These are phyloP conservation scores for Pholiota conissans DNA, from an alignment of 768 basidiomycete genomes.

Conservation along the genomic window DNA sequence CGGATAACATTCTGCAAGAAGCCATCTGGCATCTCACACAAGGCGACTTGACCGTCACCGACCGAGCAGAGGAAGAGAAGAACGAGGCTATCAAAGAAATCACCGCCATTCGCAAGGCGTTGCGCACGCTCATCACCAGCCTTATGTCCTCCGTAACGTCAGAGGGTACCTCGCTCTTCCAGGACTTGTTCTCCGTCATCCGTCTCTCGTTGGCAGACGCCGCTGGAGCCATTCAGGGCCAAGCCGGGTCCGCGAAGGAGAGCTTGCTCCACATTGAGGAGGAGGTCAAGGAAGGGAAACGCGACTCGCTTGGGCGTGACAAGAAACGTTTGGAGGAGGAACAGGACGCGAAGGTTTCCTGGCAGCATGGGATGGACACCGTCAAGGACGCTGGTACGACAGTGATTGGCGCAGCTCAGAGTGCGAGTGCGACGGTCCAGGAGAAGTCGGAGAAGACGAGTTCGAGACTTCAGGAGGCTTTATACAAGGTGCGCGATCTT, in stretches of 20 bases:
- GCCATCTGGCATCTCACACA: slow-evolving; percentile 65
- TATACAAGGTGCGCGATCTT: slow-evolving; percentile 56
- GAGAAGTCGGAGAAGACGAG: slow-evolving; percentile 47
- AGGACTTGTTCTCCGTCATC: slow-evolving; percentile 64
- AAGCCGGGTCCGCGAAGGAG: slow-evolving; percentile 53
- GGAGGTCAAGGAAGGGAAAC: slow-evolving; percentile 59
- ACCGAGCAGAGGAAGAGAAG: slow-evolving; percentile 34
- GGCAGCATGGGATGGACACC: slow-evolving; percentile 69
- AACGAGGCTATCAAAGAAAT: slow-evolving; percentile 52
- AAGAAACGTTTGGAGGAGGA: slow-evolving; percentile 49
- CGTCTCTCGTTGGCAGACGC: slow-evolving; percentile 68
- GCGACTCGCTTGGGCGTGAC: slow-evolving; percentile 57
- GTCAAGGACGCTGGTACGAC: slow-evolving; percentile 56
- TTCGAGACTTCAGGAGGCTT: slow-evolving; percentile 48
- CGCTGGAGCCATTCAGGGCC: slow-evolving; percentile 55
- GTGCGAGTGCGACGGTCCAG: slow-evolving; percentile 38
- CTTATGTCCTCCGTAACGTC: slow-evolving; percentile 53
- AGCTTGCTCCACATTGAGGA: slow-evolving; percentile 54
- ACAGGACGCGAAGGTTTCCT: slow-evolving; percentile 51
- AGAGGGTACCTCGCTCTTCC: slow-evolving; percentile 53
- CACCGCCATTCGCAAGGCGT: slow-evolving; percentile 44
- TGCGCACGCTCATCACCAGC: slow-evolving; percentile 51
- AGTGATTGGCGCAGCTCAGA: slow-evolving; percentile 55
- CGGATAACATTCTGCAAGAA: slow-evolving; percentile 64
- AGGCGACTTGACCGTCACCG: slow-evolving; percentile 45